Conservation (phyloP, 169 alveolate genomes). For the Toxoplasma gondii region DNA sequence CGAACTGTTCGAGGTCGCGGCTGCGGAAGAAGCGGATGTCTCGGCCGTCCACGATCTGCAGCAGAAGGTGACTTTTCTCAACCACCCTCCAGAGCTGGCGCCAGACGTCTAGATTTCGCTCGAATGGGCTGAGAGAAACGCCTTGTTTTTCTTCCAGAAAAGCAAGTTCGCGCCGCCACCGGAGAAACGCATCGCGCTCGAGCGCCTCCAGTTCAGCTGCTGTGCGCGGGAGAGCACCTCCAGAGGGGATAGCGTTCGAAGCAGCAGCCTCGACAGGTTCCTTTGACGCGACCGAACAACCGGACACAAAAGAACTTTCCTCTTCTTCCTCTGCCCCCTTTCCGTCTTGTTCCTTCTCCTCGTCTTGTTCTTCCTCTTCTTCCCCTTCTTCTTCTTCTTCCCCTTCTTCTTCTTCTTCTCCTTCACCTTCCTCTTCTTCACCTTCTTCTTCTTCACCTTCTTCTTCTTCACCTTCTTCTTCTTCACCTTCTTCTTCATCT, state of each 20-base stretch:
- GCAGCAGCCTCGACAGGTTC: background rate
- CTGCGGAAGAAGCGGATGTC: constrained; percentile 95
- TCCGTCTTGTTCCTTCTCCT: background rate
- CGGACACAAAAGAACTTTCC: background rate
- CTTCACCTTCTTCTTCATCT: background rate
- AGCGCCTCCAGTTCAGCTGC: constrained; percentile 55
- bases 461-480: background rate
- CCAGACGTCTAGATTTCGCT: constrained; percentile 98
- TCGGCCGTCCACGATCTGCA: constrained; percentile 97
- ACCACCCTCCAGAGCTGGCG: constrained; percentile 98
- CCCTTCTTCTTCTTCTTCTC: background rate
- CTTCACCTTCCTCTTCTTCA: background rate
- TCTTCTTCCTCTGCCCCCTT: background rate
- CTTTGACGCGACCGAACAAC: background rate
- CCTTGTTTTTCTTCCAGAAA: constrained; percentile 41
- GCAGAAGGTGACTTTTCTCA: constrained; percentile 94
- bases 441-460: background rate
- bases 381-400: background rate
- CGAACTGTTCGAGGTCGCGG: constrained; percentile 89
- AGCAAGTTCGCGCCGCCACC: constrained; percentile 69
- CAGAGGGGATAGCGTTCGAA: background rate
- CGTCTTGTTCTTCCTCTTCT: background rate
- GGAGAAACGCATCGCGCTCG: constrained; percentile 65
- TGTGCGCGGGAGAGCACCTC: background rate
- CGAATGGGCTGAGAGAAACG: constrained; percentile 95